phyloP scores from a whole-genome alignment of 2,329 filamentous ascomycete genomes.

The Fusarium lyarnte region DNA sequence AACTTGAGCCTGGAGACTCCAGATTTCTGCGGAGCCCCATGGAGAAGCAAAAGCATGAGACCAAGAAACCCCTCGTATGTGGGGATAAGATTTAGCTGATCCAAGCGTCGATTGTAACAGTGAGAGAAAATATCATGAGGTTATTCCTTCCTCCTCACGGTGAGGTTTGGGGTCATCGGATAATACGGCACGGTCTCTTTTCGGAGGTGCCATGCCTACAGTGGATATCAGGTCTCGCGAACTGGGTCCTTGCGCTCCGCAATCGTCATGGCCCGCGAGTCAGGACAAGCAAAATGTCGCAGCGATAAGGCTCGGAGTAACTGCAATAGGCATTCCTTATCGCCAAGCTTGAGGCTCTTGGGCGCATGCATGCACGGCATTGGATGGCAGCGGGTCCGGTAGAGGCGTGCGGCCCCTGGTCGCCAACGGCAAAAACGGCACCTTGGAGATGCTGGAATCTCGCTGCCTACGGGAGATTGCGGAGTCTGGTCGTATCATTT shows the following conservation, averaged over 20 bases:
- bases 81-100: conserved; percentile 19
- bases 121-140: not conserved
- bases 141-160: not conserved
- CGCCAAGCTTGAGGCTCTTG: not conserved
- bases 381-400: not conserved
- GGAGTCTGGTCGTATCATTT: not conserved
- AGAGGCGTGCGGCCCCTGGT: not conserved
- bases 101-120: not conserved
- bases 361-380: conserved; percentile 1
- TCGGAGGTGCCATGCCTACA: conserved; percentile 9
- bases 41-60: conserved; percentile 7
- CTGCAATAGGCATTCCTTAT: not conserved
- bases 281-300: conserved; percentile 9
- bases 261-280: conserved; percentile 13
- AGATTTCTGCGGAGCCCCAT: conserved; percentile 33
- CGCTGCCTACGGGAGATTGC: not conserved
- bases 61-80: conserved; percentile 16
- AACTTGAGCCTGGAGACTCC: not conserved
- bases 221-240: conserved; percentile 1
- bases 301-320: not conserved
- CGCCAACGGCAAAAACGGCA: not conserved
- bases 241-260: not conserved
- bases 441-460: not conserved
- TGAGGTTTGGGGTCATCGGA: conserved; percentile 2
- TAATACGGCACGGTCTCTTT: conserved; percentile 35